A percentile compares a stretch with the other conserved stretches of the same genome.
These are phyloP conservation scores for Protomyces macrosporus DNA, from an alignment of 1,139 yeast genomes.

Conservation along the genomic window DNA sequence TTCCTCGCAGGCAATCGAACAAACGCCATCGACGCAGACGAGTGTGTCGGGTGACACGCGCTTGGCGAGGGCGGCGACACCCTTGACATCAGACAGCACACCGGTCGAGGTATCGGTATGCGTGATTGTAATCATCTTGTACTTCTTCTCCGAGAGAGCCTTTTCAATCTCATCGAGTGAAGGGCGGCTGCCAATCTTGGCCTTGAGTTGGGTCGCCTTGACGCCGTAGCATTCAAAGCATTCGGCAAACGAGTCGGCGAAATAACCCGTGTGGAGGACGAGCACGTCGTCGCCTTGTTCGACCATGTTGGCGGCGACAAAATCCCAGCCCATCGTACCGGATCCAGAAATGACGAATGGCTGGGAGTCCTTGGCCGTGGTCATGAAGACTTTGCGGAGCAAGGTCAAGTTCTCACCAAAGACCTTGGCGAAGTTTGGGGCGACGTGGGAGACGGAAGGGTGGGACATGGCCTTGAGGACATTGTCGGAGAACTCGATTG, in stretches of 20 bases:
- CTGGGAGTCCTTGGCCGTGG: slow-evolving; percentile 60
- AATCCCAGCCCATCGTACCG: slow-evolving; percentile 95
- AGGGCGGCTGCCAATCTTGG: slow-evolving; percentile 73
- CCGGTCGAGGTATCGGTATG: slow-evolving; percentile 97
- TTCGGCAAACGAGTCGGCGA: slow-evolving; percentile 81
- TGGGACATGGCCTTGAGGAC: slow-evolving; percentile 80
- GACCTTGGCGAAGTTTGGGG: slow-evolving; percentile 74
- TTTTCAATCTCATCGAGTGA: slow-evolving; percentile 54
- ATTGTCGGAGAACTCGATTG: slow-evolving; percentile 78
- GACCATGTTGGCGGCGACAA: slow-evolving; percentile 72
- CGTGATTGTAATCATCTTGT: slow-evolving; percentile 73
- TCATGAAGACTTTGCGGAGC: slow-evolving; percentile 69
- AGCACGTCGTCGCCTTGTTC: slow-evolving; percentile 58
- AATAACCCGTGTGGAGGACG: slow-evolving; percentile 82
- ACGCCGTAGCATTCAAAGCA: slow-evolving; percentile 68
- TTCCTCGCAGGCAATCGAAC: slow-evolving; percentile 85
- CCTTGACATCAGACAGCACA: slow-evolving; percentile 68
- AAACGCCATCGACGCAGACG: slow-evolving; percentile 86
- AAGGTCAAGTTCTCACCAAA: slow-evolving; percentile 65
- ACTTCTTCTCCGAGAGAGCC: slow-evolving; percentile 50
- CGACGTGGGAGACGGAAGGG: slow-evolving; percentile 83
- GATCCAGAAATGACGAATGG: slow-evolving; percentile 82
- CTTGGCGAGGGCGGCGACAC: slow-evolving; percentile 58
- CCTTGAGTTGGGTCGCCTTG: slow-evolving; percentile 53
- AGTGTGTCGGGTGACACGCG: slow-evolving; percentile 70